Evolutionary conservation across 768 basidiomycete genomes (phyloP).

Genomic region (Flagelloscypha sp.): DNA sequence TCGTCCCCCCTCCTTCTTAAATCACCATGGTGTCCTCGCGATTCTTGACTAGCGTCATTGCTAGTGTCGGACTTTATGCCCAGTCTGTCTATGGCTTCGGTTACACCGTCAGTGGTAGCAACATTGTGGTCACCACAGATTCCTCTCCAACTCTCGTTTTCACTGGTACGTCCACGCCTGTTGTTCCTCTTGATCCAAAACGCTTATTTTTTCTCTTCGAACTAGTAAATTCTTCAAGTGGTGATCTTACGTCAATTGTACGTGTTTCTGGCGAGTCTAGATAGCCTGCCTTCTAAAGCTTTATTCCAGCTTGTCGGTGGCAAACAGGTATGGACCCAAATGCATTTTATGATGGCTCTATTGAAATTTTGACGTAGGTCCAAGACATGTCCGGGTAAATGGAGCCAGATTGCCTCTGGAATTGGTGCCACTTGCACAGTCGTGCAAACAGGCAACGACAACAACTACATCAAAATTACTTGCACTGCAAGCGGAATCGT

Average conservation of each 20-base stretch:
- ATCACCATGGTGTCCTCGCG: too few species aligned
- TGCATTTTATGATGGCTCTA: not conserved
- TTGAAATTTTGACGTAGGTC: constrained; percentile 9
- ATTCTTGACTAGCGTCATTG: too few species aligned
- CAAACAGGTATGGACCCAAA: constrained; percentile 16
- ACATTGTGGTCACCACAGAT: constrained; percentile 21
- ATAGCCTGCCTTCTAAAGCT: too few species aligned
- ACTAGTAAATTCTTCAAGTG: constrained; percentile 22
- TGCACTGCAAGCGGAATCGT: constrained; percentile 25
- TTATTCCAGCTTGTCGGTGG: too few species aligned
- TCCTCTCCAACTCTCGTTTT: constrained; percentile 26
- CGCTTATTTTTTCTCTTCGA: not conserved
- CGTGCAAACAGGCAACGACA: constrained; percentile 19
- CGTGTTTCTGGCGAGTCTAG: too few species aligned
- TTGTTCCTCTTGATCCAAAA: not conserved
- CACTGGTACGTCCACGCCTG: constrained; percentile 17
- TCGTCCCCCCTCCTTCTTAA: too few species aligned
- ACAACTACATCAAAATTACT: constrained; percentile 30
- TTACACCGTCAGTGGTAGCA: constrained; percentile 22
- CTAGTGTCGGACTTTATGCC: too few species aligned
- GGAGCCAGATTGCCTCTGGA: constrained; percentile 24
- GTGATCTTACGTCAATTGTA: constrained; percentile 27
- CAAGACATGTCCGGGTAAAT: constrained; percentile 25
- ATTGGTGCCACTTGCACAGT: constrained; percentile 24
- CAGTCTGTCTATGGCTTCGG: constrained; percentile 17